Percentiles rank a stretch among this genome's conserved stretches.
These are phyloP conservation scores for Xylaria sp. DNA, from an alignment of 2,329 filamentous ascomycete genomes.

Conservation along the genomic window DNA sequence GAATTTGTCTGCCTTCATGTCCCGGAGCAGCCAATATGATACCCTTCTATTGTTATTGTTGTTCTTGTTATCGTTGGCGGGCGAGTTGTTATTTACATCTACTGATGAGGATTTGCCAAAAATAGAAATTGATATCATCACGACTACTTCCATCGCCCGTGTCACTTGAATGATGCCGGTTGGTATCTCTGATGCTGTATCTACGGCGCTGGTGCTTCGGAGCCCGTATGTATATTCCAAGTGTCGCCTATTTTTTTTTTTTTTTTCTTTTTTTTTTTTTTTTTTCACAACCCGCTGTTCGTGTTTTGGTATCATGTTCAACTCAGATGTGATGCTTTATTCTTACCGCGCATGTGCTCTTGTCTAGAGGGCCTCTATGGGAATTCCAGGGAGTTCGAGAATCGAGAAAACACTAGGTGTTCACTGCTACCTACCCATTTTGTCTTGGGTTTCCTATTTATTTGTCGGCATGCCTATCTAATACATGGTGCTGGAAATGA, in stretches of 20 bases:
- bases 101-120: background rate
- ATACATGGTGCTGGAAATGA: background rate
- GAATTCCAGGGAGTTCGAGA: background rate
- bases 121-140: background rate
- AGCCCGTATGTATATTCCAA: background rate
- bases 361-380: background rate
- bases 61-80: background rate
- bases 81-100: background rate
- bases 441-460: background rate
- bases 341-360: conserved; percentile 4
- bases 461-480: background rate
- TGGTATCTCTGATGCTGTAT: background rate
- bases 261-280: too few relatives aligned
- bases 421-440: background rate
- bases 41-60: conserved; percentile 28
- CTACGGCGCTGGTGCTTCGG: background rate
- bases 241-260: background rate
- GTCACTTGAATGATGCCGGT: background rate
- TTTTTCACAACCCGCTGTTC: too few relatives aligned
- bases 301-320: background rate
- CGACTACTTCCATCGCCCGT: background rate
- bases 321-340: background rate
- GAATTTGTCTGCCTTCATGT: conserved; percentile 14
- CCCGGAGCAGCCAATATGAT: conserved; percentile 25
- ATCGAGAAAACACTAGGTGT: background rate